Base-by-base conservation (phyloP, 352 stramenopile genomes). In the Elongisporangium anandrum region DNA sequence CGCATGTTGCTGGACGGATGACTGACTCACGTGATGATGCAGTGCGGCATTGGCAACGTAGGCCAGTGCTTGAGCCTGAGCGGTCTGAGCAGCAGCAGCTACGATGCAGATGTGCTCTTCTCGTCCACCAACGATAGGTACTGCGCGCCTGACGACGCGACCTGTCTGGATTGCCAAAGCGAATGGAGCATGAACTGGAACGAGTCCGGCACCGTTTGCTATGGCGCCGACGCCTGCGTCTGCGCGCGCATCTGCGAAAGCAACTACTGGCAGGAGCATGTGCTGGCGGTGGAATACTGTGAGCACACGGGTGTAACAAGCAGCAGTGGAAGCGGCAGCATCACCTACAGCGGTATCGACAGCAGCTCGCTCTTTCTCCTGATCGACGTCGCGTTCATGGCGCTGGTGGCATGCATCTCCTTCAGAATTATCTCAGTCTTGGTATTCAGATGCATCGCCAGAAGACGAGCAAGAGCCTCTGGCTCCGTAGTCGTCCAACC, bases 161-260 rank as follows among this genome's bases (percentile, higher is more conserved):
- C 26, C 12, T 79, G 71, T 29, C 59, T 39, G 24, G 23, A 48
- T 12, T 79, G 68, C 50, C 50, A 67, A 13, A 54, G 59, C 12
- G 57, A 52, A 7, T 79, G 71, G 68, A 29, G 56, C 1, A 53
- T 50, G 9, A 45, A 72, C 39, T 74, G 65, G 38, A 68, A 58
- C 20, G 53, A n/a, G 4, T 50, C 63, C 38, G 68, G 62, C n/a
- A 48, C 26, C 20, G 39, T 60, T 12, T 57, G 63, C n/a, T 70
- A 70, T 8, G 75, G 75, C 9, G 38, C 50, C 4, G 65, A 51
- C 5, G 73, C 70, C 29, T 85, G 75, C 64, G 67, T 85, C n/a
- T 85, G 75, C 45, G 55, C 82, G 20, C 63, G 70, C 1, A 61
- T 63, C 21, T 86, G 77, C 26, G 68, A 72, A 26, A 55, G 70